Evolutionary conservation across 768 basidiomycete genomes (phyloP).

Genomic region (Lactarius sanguifluus): DNA sequence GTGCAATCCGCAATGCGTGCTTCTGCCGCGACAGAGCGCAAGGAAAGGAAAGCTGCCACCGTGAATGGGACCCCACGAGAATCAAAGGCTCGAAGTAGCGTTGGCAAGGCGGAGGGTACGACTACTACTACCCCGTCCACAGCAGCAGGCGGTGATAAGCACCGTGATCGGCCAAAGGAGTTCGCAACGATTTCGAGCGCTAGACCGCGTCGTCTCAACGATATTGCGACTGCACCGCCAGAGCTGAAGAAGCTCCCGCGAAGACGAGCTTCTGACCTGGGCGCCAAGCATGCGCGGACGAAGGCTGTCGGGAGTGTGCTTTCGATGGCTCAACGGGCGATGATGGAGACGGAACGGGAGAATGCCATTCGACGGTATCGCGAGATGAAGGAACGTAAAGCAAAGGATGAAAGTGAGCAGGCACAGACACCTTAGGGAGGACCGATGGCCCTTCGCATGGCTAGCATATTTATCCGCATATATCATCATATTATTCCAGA

Average conservation of each 20-base stretch:
- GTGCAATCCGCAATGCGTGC: slow-evolving; percentile 60
- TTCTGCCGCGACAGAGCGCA: slow-evolving; percentile 53
- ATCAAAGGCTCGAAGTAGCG: not conserved
- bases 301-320: slow-evolving; percentile 44
- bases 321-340: slow-evolving; percentile 71
- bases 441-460: not conserved
- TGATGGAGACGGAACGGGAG: slow-evolving; percentile 77
- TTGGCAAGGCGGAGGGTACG: not conserved
- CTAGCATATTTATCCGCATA: not conserved
- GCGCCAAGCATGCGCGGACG: not conserved
- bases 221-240: slow-evolving; percentile 69
- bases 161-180: slow-evolving; percentile 40
- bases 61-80: slow-evolving; percentile 31
- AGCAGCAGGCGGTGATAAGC: slow-evolving; percentile 3
- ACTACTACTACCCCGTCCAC: not conserved
- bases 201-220: slow-evolving; percentile 65
- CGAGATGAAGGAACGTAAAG: slow-evolving; percentile 53
- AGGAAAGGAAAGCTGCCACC: slow-evolving; percentile 39
- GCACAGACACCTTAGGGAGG: not conserved
- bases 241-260: slow-evolving; percentile 57
- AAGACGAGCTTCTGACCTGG: slow-evolving; percentile 36
- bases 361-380: slow-evolving; percentile 66
- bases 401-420: slow-evolving; percentile 36
- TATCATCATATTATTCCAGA: slow-evolving; percentile 5
- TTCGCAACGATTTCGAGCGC: slow-evolving; percentile 53